phyloP scores from a whole-genome alignment of 306 rosid genomes.

The Medicago ruthenica region DNA sequence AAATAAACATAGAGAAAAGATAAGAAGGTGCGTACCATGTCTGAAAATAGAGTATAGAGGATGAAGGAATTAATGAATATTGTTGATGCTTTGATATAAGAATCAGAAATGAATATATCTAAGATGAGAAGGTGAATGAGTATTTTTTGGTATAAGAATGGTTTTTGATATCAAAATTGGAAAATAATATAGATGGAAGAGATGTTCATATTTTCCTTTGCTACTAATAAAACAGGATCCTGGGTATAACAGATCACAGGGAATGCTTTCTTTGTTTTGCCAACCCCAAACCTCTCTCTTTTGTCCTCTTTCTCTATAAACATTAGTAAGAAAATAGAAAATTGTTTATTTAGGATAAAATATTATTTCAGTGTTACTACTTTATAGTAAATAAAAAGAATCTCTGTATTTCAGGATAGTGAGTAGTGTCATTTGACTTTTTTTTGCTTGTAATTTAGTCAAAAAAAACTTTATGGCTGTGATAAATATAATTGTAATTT shows the following conservation, averaged over 20 bases:
- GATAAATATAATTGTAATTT: too few relatives aligned
- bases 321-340: not conserved
- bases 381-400: too few relatives aligned
- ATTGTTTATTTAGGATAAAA: not conserved
- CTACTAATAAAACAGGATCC: not conserved
- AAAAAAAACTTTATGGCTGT: too few relatives aligned
- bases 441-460: too few relatives aligned
- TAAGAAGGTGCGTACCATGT: slow-evolving; percentile 26
- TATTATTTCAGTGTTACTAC: too few relatives aligned
- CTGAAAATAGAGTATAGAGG: not conserved
- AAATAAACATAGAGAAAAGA: not conserved
- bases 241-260: not conserved
- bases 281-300: not conserved
- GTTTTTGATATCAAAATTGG: not conserved
- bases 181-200: not conserved
- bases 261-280: slow-evolving; percentile 2
- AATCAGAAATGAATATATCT: slow-evolving; percentile 4
- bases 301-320: not conserved
- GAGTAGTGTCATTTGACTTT: too few relatives aligned
- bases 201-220: not conserved
- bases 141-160: not conserved
- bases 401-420: too few relatives aligned
- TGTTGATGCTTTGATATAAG: not conserved
- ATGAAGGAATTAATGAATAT: not conserved
- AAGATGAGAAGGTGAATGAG: not conserved